Conservation (phyloP, 805 yeast species). For the Yamadazyma laniorum region DNA sequence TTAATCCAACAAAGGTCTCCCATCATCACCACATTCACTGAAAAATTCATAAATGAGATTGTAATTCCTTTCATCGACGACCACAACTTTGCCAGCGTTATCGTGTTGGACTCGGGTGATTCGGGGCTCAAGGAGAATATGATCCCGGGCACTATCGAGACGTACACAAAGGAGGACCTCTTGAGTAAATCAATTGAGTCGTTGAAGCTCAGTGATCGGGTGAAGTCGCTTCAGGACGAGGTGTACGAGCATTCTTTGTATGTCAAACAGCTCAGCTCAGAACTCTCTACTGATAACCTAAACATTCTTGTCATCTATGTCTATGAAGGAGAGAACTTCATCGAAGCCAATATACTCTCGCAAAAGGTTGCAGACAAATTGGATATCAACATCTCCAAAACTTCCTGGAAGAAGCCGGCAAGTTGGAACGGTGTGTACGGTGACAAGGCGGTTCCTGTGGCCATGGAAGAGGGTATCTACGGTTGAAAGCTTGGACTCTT, state of each 20-base stretch:
- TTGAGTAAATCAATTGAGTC: constrained; percentile 30
- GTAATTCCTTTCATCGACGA: constrained; percentile 47
- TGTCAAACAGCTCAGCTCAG: constrained; percentile 9
- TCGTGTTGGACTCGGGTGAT: constrained; percentile 72
- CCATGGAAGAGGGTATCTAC: constrained; percentile 76
- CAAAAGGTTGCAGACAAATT: constrained; percentile 24
- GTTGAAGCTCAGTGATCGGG: constrained; percentile 20
- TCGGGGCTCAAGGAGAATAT: constrained; percentile 46
- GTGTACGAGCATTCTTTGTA: constrained; percentile 12
- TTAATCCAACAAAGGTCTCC: constrained; percentile 86
- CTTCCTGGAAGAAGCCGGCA: constrained; percentile 57
- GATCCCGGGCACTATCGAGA: constrained; percentile 22
- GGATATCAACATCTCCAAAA: constrained; percentile 5
- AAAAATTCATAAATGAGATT: constrained; percentile 50
- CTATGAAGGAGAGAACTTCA: constrained; percentile 87
- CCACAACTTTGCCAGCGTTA: constrained; percentile 41
- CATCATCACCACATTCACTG: constrained; percentile 60
- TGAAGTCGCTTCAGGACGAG: constrained; percentile 4
- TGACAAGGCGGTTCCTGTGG: constrained; percentile 57
- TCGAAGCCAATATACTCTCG: constrained; percentile 62
- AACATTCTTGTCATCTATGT: constrained; percentile 58
- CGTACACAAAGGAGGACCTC: constrained; percentile 29
- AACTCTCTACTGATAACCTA: constrained; percentile 17
- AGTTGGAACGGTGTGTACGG: constrained; percentile 92
- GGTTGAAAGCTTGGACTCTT: constrained; percentile 31